Percentiles rank a stretch among this genome's conserved stretches.
These are phyloP conservation scores for Urtica urens DNA, from an alignment of 306 rosid genomes.

Conservation along the genomic window DNA sequence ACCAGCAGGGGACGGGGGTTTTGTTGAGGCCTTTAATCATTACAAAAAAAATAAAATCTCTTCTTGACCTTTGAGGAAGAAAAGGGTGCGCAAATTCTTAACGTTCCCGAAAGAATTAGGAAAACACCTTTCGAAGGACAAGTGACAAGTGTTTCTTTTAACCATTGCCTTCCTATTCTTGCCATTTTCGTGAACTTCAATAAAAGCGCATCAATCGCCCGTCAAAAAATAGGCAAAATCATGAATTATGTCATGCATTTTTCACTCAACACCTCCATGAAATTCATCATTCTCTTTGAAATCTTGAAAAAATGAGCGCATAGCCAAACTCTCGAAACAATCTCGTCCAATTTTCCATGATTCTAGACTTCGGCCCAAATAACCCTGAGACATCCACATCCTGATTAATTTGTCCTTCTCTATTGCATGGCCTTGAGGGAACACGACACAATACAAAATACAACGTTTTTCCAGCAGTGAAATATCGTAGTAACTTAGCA, in stretches of 20 bases:
- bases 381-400: constrained; percentile 11
- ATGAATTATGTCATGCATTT: constrained; percentile 11
- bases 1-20: too few species aligned
- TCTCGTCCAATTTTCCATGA: neutral
- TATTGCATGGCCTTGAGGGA: constrained; percentile 1
- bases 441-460: neutral
- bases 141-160: neutral
- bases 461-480: neutral
- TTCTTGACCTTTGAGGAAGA: neutral
- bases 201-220: neutral
- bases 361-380: too few species aligned
- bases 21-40: too few species aligned
- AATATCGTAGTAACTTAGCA: constrained; percentile 12
- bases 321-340: neutral
- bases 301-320: constrained; percentile 11
- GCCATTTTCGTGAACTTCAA: neutral
- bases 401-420: neutral
- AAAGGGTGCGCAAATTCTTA: constrained; percentile 1
- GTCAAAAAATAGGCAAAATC: constrained; percentile 9
- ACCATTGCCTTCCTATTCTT: neutral
- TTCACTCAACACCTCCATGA: neutral
- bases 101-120: neutral
- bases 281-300: neutral
- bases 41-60: too few species aligned
- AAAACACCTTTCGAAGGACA: neutral